Evolutionary conservation across 1,139 yeast genomes (phyloP), one percentile per base, ranked within the genome.

Genomic region (Suhomyces wounanorum): DNA sequence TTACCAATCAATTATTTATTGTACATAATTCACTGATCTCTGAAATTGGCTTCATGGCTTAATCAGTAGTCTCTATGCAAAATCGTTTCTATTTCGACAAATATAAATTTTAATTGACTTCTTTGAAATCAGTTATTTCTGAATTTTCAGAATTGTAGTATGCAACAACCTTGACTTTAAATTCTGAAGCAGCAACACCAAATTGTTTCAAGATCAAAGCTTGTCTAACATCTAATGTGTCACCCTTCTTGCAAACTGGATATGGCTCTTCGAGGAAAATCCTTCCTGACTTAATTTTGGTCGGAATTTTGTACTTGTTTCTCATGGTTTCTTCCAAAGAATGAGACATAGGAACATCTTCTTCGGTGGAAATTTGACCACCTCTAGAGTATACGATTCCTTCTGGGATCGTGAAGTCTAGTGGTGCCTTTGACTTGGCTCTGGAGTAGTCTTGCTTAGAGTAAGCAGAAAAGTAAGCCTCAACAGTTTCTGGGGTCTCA

Each of bases 281-380:
- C 69, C 92, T 92, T 67, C 99, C 99, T 44, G 85, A 79, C 68
- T 88, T 89, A 60, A 94, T 87, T 65, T 83, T 87, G 8, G 98
- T 92, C 57, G 99, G 98, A 62, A 95, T 84, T 66, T 94, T 94
- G 60, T 84, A 84, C 65, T 87, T 87, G 68, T 84, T 88, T 77
- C 99, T 85, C 63, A 94, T 72, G 41, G 96, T 89, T 61, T 91
- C 90, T 73, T 94, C 99, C 72, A 95, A 78, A 6, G 98, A 90
- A 67, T 94, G 99, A 11, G 96, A 87, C 89, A 94, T 84, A 60
- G 97, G 97, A 18, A 94, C 94, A 69, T 94, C 99, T 60, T 94
- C 98, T 66, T 91, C 97, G 26, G 69, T 73, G 31, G 97, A 80
- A 51, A 92, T 75, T 72, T 89, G 96, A 17, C 99, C 99, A 61